Evolutionary conservation across 768 basidiomycete species (phyloP).

Genomic region (Lentinula edodes): DNA sequence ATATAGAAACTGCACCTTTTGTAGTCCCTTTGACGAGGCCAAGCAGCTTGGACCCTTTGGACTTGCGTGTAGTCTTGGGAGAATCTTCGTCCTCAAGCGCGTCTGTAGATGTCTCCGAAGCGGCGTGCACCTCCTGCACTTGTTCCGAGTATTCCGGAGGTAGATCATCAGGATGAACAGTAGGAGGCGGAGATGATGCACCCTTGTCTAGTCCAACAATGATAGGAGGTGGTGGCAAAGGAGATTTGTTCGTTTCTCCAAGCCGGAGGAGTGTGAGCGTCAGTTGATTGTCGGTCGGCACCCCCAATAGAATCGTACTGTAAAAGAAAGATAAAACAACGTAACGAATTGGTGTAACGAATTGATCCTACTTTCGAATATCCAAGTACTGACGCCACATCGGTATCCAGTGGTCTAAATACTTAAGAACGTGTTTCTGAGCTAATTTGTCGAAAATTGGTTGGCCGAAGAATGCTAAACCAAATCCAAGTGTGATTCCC

Average conservation of each 20-base stretch:
- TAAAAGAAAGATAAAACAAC: neutral
- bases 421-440: slow-evolving; percentile 11
- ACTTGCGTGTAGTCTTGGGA: neutral
- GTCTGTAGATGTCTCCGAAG: neutral
- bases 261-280: slow-evolving; percentile 34
- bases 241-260: slow-evolving; percentile 29
- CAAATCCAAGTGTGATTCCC: slow-evolving; percentile 22
- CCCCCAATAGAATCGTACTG: slow-evolving; percentile 30
- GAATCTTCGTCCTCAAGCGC: neutral
- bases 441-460: slow-evolving; percentile 23
- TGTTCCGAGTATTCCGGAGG: neutral
- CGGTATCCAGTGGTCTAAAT: slow-evolving; percentile 26
- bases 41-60: neutral
- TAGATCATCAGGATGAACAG: neutral
- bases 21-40: neutral
- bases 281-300: slow-evolving; percentile 40
- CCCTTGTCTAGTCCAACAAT: neutral
- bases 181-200: neutral
- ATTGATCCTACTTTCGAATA: slow-evolving; percentile 26
- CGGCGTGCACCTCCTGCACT: neutral
- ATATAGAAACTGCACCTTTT: neutral
- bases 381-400: slow-evolving; percentile 31
- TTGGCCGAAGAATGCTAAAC: slow-evolving; percentile 34
- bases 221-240: slow-evolving; percentile 31
- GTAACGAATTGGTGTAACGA: neutral